Evolutionary conservation across 176 grass and related monocot genomes (phyloP).

Genomic region (Triticum dicoccoides): DNA sequence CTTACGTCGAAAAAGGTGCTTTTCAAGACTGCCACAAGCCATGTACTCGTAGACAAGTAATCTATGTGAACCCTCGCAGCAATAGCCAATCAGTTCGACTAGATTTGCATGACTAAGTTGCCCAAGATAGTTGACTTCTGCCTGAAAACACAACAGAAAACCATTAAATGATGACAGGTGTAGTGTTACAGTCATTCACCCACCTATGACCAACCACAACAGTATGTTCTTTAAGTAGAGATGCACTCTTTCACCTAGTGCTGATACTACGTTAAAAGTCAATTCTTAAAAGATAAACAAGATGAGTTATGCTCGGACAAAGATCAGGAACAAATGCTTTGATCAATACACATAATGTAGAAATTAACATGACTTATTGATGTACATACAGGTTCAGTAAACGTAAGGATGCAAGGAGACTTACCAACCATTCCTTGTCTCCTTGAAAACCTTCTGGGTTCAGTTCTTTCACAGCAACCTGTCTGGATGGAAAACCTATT

Average conservation of each 20-base stretch:
- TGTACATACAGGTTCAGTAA: conserved; percentile 9
- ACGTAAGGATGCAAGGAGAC: background rate
- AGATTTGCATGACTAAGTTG: conserved; percentile 93
- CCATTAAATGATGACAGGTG: conserved; percentile 9
- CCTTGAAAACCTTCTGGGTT: conserved; percentile 96
- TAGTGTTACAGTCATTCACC: background rate
- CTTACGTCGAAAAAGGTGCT: conserved; percentile 93
- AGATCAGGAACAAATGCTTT: conserved; percentile 4
- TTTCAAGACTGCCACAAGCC: conserved; percentile 93
- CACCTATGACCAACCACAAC: background rate
- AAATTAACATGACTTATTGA: conserved; percentile 12
- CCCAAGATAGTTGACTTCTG: conserved; percentile 97
- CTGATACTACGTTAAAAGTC: background rate
- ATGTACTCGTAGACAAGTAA: conserved; percentile 95
- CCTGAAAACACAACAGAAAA: conserved; percentile 52
- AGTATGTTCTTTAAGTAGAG: background rate
- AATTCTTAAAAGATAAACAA: conserved; percentile 19
- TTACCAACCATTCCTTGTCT: conserved; percentile 98
- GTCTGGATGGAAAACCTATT: conserved; percentile 59
- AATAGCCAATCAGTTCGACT: conserved; percentile 94
- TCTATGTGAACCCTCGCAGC: conserved; percentile 87
- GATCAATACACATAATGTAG: conserved; percentile 1
- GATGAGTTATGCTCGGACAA: background rate
- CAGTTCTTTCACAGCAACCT: conserved; percentile 90
- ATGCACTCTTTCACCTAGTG: background rate